Percentiles rank a stretch among this genome's conserved stretches.
phyloP scores from a whole-genome alignment of 805 yeast species.

The Saturnispora gosingensis region DNA sequence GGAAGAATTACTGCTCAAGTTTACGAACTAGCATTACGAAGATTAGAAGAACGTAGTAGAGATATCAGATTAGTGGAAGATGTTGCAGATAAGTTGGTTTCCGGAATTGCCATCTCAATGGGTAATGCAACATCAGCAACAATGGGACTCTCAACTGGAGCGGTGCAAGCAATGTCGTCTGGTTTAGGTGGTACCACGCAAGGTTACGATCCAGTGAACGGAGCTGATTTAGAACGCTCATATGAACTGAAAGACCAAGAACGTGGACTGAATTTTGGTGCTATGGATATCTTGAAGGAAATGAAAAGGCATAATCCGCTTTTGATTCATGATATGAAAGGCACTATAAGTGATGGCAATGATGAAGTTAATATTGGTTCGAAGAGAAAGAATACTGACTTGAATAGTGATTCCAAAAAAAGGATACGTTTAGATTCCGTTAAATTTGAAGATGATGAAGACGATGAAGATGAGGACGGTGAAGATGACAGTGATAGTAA shows the following conservation, averaged over 20 bases:
- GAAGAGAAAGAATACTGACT: slow-evolving; percentile 9
- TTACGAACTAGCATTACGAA: slow-evolving; percentile 46
- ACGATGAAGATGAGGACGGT: slow-evolving; percentile 20
- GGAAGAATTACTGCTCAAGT: slow-evolving; percentile 62
- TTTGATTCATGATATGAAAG: slow-evolving; percentile 28
- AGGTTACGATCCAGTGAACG: slow-evolving; percentile 26
- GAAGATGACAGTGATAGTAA: slow-evolving; percentile 12
- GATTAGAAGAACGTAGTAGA: slow-evolving; percentile 47
- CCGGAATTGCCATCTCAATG: slow-evolving; percentile 22
- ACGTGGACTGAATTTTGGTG: slow-evolving; percentile 30
- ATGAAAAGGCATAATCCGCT: slow-evolving; percentile 22
- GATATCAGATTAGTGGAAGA: slow-evolving; percentile 15
- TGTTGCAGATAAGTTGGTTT: slow-evolving; percentile 20
- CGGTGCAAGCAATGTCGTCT: slow-evolving; percentile 8
- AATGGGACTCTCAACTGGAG: slow-evolving; percentile 9
- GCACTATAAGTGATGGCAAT: slow-evolving; percentile 25
- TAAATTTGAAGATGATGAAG: slow-evolving; percentile 21
- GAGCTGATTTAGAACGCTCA: slow-evolving; percentile 19
- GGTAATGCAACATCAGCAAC: slow-evolving; percentile 13
- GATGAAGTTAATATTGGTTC: slow-evolving; percentile 3
- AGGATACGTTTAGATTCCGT: slow-evolving; percentile 16
- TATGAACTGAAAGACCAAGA: slow-evolving; percentile 30
- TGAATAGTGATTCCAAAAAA: slow-evolving; percentile 7
- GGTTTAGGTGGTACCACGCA: slow-evolving; percentile 17
- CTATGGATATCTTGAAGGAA: slow-evolving; percentile 33